Conservation (phyloP, 352 stramenopile species). For the Phytophthora sojae region DNA sequence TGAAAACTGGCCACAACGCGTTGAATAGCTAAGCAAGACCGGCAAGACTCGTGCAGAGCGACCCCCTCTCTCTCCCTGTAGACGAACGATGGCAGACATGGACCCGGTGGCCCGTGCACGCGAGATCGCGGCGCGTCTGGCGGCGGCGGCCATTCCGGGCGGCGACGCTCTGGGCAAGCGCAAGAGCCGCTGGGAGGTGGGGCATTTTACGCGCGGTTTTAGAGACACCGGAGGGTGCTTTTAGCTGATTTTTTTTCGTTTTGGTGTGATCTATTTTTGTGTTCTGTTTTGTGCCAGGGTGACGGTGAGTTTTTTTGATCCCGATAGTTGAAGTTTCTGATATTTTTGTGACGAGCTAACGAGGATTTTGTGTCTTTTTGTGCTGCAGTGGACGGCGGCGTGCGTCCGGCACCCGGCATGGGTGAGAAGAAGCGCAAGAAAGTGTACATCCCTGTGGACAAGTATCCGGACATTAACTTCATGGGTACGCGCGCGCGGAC, state of each 20-base stretch:
- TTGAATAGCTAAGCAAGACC: constrained; percentile 4
- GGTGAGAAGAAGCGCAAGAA: constrained; percentile 89
- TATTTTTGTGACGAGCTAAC: constrained; percentile 5
- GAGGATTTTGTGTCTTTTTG: background rate
- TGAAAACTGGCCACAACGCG: constrained; percentile 27
- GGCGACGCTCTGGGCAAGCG: constrained; percentile 78
- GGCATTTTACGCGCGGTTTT: constrained; percentile 26
- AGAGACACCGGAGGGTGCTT: background rate
- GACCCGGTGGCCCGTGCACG: constrained; percentile 84
- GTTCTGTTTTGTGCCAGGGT: constrained; percentile 34
- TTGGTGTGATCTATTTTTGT: constrained; percentile 19
- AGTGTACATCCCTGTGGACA: constrained; percentile 92
- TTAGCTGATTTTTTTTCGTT: constrained; percentile 5
- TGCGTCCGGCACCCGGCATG: constrained; percentile 43
- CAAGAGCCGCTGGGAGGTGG: constrained; percentile 87
- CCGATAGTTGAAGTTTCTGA: constrained; percentile 20
- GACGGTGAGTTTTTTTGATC: constrained; percentile 47
- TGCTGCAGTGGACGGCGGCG: constrained; percentile 46
- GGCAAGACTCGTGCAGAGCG: background rate
- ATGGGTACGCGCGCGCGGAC: constrained; percentile 51
- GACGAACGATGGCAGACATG: constrained; percentile 50
- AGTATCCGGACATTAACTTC: constrained; percentile 95
- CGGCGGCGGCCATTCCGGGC: constrained; percentile 70
- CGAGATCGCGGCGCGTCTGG: constrained; percentile 84
- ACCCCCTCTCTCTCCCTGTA: constrained; percentile 8